Evolutionary conservation across 2,329 filamentous ascomycete genomes (phyloP).

Genomic region (Verticillium klebahnii): DNA sequence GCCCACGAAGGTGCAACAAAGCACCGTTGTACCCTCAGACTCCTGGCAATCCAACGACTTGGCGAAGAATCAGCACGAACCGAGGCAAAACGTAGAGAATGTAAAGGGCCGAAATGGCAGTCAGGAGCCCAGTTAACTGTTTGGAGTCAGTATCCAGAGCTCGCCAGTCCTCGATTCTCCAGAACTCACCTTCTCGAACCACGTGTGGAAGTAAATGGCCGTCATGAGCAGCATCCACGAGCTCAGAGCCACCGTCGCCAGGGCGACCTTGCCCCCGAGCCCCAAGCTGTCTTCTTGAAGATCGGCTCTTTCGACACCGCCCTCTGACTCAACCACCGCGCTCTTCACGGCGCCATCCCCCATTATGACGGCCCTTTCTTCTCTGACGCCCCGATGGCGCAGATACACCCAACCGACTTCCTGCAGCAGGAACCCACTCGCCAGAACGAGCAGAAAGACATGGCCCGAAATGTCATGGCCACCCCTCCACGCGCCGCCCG

Average conservation of each 20-base stretch:
- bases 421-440: slow-evolving; percentile 74
- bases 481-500: slow-evolving; percentile 82
- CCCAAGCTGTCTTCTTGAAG: slow-evolving; percentile 29
- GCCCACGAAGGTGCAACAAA: too few relatives aligned
- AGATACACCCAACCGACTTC: slow-evolving; percentile 64
- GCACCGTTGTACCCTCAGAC: slow-evolving; percentile 8
- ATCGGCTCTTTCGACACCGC: slow-evolving; percentile 16
- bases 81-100: slow-evolving; percentile 47
- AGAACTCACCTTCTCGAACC: slow-evolving; percentile 84
- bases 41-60: slow-evolving; percentile 45
- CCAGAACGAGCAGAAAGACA: slow-evolving; percentile 85
- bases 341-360: slow-evolving; percentile 61
- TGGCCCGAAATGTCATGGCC: slow-evolving; percentile 96
- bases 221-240: slow-evolving; percentile 99
- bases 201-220: slow-evolving; percentile 96
- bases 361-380: slow-evolving; percentile 64
- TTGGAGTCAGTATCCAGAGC: slow-evolving; percentile 15
- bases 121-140: slow-evolving; percentile 49
- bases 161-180: too few relatives aligned
- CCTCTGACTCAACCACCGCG: slow-evolving; percentile 42
- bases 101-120: slow-evolving; percentile 43
- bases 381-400: slow-evolving; percentile 36
- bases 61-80: slow-evolving; percentile 40
- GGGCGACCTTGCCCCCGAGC: slow-evolving; percentile 50
- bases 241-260: slow-evolving; percentile 63